These are phyloP conservation scores for Termitomyces sp. DNA, from an alignment of 768 basidiomycete species.

Conservation along the genomic window DNA sequence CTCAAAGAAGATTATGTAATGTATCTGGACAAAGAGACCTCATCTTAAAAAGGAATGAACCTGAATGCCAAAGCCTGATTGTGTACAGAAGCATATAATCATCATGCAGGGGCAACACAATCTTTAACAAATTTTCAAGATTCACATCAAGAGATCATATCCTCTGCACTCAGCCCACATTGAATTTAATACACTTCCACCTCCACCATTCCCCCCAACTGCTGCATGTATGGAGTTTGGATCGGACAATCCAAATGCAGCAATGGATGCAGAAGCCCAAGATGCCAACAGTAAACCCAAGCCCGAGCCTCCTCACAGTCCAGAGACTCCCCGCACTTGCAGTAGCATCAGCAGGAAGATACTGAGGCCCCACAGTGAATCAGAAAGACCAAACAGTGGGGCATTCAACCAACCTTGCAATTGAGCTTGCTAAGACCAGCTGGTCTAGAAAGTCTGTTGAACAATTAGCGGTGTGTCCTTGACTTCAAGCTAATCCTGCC, in stretches of 20 bases:
- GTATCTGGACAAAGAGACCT: too few species aligned
- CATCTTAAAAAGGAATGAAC: too few species aligned
- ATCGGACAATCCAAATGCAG: background rate
- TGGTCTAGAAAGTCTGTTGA: slow-evolving; percentile 6
- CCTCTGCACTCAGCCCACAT: too few species aligned
- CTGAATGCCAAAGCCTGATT: too few species aligned
- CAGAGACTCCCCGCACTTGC: background rate
- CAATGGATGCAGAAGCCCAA: background rate
- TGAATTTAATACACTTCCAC: too few species aligned
- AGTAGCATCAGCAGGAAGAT: background rate
- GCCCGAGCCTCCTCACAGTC: background rate
- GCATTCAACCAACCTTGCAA: slow-evolving; percentile 2
- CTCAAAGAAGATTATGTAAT: too few species aligned
- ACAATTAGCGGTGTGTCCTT: background rate
- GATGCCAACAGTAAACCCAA: background rate
- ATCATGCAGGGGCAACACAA: too few species aligned
- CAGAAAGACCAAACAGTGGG: slow-evolving; percentile 6
- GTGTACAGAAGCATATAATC: too few species aligned
- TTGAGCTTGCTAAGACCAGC: background rate
- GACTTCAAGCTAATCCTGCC: background rate
- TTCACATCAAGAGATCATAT: too few species aligned
- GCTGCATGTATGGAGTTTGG: background rate
- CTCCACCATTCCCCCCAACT: background rate
- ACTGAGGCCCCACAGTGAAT: slow-evolving; percentile 4
- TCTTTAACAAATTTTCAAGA: too few species aligned